Percentiles rank a stretch among this genome's conserved stretches.
Evolutionary conservation across 768 basidiomycete species (phyloP).

Genomic region (Tricholoma hemisulphureum): DNA sequence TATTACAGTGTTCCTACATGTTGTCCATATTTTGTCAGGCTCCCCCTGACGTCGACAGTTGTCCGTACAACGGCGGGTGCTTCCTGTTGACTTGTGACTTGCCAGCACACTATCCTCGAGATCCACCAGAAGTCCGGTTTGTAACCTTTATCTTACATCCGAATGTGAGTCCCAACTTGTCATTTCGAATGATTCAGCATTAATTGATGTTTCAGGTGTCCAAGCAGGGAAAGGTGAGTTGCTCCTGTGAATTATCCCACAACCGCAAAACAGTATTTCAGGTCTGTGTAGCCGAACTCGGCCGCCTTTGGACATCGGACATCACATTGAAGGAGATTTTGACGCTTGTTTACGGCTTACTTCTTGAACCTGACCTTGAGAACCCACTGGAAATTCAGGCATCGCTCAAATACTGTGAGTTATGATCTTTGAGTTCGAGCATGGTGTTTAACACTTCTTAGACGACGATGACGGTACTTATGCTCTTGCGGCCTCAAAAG

Average conservation of each 20-base stretch:
- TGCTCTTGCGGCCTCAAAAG: slow-evolving; percentile 26
- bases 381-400: slow-evolving; percentile 31
- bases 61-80: slow-evolving; percentile 25
- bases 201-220: slow-evolving; percentile 21
- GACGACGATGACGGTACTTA: slow-evolving; percentile 32
- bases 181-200: background rate
- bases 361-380: slow-evolving; percentile 28
- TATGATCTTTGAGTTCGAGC: background rate
- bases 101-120: slow-evolving; percentile 25
- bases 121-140: slow-evolving; percentile 29
- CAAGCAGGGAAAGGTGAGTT: slow-evolving; percentile 28
- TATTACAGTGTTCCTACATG: background rate
- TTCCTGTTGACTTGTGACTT: slow-evolving; percentile 27
- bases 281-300: slow-evolving; percentile 29
- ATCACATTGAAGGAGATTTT: slow-evolving; percentile 26
- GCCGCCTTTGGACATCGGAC: slow-evolving; percentile 30
- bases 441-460: slow-evolving; percentile 8
- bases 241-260: background rate
- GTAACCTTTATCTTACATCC: slow-evolving; percentile 30
- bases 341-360: slow-evolving; percentile 23
- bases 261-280: background rate
- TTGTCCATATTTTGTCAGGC: slow-evolving; percentile 14
- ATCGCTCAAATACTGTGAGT: slow-evolving; percentile 30
- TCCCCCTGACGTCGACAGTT: slow-evolving; percentile 21
- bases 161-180: slow-evolving; percentile 17